These are phyloP conservation scores for Clarireedia homoeocarpa DNA, from an alignment of 2,329 filamentous ascomycete species.

Conservation along the genomic window DNA sequence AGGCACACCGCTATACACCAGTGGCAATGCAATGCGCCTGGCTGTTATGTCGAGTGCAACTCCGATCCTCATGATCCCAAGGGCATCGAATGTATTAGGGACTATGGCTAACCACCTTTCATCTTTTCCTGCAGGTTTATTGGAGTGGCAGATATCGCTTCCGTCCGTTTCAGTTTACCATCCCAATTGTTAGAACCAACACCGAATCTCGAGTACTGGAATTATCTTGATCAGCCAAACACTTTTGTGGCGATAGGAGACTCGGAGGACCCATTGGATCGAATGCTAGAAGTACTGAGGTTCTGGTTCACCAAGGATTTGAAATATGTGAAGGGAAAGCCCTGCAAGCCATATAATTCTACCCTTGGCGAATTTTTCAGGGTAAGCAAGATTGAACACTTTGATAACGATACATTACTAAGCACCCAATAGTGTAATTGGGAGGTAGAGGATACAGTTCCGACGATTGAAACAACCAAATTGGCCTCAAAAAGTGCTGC, in stretches of 20 bases:
- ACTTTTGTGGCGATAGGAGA: conserved; percentile 79
- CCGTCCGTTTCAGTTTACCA: conserved; percentile 91
- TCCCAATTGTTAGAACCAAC: conserved; percentile 93
- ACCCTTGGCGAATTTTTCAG: conserved; percentile 95
- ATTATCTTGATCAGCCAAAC: conserved; percentile 91
- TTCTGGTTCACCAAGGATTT: conserved; percentile 99
- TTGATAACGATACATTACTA: conserved; percentile 5
- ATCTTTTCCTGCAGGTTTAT: conserved; percentile 61
- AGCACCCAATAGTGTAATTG: conserved; percentile 67
- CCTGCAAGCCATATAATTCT: conserved; percentile 98
- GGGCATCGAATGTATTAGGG: not conserved
- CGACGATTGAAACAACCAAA: conserved; percentile 42
- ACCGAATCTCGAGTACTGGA: conserved; percentile 98
- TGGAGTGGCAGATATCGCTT: conserved; percentile 89
- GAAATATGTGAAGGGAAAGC: conserved; percentile 97
- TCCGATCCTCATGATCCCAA: not conserved
- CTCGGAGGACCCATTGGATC: conserved; percentile 82
- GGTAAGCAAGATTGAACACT: conserved; percentile 41
- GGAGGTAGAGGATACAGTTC: conserved; percentile 77
- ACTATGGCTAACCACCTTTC: not conserved
- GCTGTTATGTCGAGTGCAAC: not conserved
- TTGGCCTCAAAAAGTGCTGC: not conserved
- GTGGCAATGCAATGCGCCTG: conserved; percentile 9
- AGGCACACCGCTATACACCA: conserved; percentile 13
- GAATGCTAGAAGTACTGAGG: conserved; percentile 87